Percentiles rank a stretch among this genome's conserved stretches.
These are phyloP conservation scores for Yamadazyma atmosphaerica DNA, from an alignment of 1,139 yeast genomes.

Conservation along the genomic window DNA sequence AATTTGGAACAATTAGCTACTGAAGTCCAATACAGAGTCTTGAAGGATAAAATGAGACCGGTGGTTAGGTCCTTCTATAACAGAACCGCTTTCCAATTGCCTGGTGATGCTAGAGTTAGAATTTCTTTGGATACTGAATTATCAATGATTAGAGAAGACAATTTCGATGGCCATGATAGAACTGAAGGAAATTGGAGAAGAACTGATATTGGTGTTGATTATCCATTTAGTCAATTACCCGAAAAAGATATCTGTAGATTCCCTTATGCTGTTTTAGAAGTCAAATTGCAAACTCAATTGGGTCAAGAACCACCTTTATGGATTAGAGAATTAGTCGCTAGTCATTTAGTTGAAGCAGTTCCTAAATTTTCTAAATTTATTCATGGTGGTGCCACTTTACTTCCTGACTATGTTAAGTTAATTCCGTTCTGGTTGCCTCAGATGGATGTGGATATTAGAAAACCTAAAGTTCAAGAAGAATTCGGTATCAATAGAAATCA, in stretches of 20 bases:
- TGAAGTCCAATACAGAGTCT: constrained; percentile 86
- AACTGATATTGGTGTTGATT: constrained; percentile 96
- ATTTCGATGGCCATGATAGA: constrained; percentile 90
- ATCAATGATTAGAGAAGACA: constrained; percentile 94
- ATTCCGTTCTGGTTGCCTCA: constrained; percentile 99
- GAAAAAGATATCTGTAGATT: constrained; percentile 86
- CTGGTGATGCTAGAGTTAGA: constrained; percentile 98
- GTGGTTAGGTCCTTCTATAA: constrained; percentile 95
- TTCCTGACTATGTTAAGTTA: constrained; percentile 77
- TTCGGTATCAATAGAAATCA: constrained; percentile 54
- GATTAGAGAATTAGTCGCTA: constrained; percentile 88
- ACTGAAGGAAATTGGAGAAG: constrained; percentile 96
- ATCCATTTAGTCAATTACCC: constrained; percentile 85
- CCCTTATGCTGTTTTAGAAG: constrained; percentile 97
- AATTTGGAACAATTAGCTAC: constrained; percentile 87
- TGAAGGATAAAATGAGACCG: constrained; percentile 84
- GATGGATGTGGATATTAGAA: constrained; percentile 92
- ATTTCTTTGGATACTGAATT: constrained; percentile 95
- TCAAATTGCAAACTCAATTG: constrained; percentile 92
- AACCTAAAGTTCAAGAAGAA: constrained; percentile 70
- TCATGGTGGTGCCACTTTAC: constrained; percentile 88
- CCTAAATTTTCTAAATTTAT: constrained; percentile 97
- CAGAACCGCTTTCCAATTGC: constrained; percentile 97
- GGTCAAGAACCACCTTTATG: constrained; percentile 99
- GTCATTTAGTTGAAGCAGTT: constrained; percentile 95